Evolutionary conservation across 2,329 filamentous ascomycete species (phyloP).

Genomic region (Hypoxylon sp.): DNA sequence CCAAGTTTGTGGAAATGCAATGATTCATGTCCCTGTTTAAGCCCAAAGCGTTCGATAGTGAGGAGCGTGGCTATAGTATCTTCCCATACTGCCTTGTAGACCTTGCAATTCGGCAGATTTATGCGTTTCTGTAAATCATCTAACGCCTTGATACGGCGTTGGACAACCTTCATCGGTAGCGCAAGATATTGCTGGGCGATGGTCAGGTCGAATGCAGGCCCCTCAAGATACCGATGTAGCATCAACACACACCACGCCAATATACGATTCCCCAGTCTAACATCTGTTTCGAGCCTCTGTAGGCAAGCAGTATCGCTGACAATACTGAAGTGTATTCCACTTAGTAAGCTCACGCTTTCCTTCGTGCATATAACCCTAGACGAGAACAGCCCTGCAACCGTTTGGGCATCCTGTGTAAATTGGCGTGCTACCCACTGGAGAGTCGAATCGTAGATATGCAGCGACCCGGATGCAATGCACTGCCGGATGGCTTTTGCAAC

Average conservation of each 20-base stretch:
- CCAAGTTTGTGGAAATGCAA: not conserved
- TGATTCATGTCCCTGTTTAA: conserved; percentile 19
- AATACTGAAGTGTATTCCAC: no score
- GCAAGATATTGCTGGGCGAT: no score
- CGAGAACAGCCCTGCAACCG: conserved; percentile 9
- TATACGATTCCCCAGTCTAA: conserved; percentile 28
- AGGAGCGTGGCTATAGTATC: conserved; percentile 45
- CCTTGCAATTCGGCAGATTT: conserved; percentile 12
- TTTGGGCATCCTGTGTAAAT: conserved; percentile 17
- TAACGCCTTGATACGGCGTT: not conserved
- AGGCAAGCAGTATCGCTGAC: no score
- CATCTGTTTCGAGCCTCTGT: not conserved
- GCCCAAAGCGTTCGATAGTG: conserved; percentile 35
- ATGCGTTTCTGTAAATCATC: conserved; percentile 1
- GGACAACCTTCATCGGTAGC: conserved; percentile 1
- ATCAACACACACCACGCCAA: conserved; percentile 25
- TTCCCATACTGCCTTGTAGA: conserved; percentile 41
- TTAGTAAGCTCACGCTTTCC: conserved; percentile 23
- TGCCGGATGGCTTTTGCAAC: conserved; percentile 17
- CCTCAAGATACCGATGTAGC: conserved; percentile 4
- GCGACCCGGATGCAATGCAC: conserved; percentile 30
- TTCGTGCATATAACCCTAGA: conserved; percentile 1
- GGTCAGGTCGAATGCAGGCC: conserved; percentile 4
- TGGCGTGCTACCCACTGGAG: no score
- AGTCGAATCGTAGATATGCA: conserved; percentile 28